Conservation (phyloP, 2,329 filamentous ascomycete genomes). For the Cyphellophora attinorum region DNA sequence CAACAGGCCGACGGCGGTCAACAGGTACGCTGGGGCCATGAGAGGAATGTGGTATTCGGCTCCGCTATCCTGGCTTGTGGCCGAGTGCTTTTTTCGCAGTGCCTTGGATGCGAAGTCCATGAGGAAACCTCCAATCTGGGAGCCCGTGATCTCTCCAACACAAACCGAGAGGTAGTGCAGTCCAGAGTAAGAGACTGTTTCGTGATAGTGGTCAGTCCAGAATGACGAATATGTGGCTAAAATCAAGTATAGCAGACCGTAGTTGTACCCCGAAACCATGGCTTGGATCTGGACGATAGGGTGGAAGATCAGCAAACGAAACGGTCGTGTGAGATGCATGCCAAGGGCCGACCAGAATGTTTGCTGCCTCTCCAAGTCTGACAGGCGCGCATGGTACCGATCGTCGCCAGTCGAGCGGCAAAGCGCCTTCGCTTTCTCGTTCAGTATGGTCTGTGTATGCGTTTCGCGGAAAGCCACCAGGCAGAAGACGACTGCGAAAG, state of each 20-base stretch:
- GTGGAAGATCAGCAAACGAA: conserved; percentile 42
- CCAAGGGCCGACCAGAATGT: conserved; percentile 18
- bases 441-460: conserved; percentile 32
- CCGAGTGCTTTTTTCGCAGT: neutral
- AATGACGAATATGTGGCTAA: conserved; percentile 45
- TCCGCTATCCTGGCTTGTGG: conserved; percentile 3
- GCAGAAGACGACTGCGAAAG: conserved; percentile 29
- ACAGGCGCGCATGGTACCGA: conserved; percentile 16
- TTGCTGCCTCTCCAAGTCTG: conserved; percentile 9
- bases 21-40: conserved; percentile 38
- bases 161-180: conserved; percentile 49
- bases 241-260: conserved; percentile 47
- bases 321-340: conserved; percentile 33
- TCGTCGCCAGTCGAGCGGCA: conserved; percentile 33
- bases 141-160: conserved; percentile 44
- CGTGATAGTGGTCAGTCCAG: conserved; percentile 38
- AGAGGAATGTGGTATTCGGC: conserved; percentile 48
- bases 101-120: conserved; percentile 29
- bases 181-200: conserved; percentile 41
- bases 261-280: conserved; percentile 41
- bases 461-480: conserved; percentile 25
- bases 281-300: conserved; percentile 44
- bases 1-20: conserved; percentile 46
- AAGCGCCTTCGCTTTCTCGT: conserved; percentile 28
- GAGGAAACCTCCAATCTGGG: conserved; percentile 29